Percentiles rank a stretch among this genome's conserved stretches.
Conservation (phyloP, 306 rosid species). For the Benincasa hispida region DNA sequence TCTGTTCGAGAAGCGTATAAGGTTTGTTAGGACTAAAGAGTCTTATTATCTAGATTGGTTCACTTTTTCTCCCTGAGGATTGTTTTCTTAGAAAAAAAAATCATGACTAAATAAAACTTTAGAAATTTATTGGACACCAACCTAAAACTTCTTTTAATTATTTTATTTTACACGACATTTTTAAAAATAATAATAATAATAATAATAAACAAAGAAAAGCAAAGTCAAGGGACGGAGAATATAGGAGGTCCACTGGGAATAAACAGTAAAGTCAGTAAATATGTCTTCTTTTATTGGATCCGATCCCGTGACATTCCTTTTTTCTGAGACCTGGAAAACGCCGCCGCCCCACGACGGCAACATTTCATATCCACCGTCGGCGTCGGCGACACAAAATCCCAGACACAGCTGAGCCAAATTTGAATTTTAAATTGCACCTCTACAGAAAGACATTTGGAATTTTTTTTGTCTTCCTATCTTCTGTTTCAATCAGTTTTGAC, state of each 20-base stretch:
- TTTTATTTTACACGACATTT: too few species aligned
- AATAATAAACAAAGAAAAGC: background rate
- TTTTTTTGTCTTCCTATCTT: background rate
- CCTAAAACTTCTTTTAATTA: too few species aligned
- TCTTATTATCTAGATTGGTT: too few species aligned
- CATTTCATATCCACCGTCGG: background rate
- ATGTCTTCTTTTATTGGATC: background rate
- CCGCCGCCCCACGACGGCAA: slow-evolving; percentile 8
- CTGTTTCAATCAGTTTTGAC: background rate
- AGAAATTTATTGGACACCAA: too few species aligned
- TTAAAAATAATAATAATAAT: too few species aligned
- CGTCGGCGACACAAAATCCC: background rate
- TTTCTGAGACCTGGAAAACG: background rate
- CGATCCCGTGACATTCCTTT: background rate
- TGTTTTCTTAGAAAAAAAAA: too few species aligned
- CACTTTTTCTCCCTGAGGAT: too few species aligned
- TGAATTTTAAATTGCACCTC: background rate
- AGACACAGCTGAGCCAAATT: background rate
- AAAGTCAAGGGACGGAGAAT: background rate
- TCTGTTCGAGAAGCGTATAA: too few species aligned
- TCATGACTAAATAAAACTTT: too few species aligned
- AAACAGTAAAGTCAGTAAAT: background rate
- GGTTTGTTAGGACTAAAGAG: too few species aligned
- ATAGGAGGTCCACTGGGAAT: background rate
- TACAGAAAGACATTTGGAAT: background rate